A percentile compares a stretch with the other conserved stretches of the same genome.
These are phyloP conservation scores for Cyphellophora europaea DNA, from an alignment of 2,329 filamentous ascomycete genomes.

Conservation along the genomic window DNA sequence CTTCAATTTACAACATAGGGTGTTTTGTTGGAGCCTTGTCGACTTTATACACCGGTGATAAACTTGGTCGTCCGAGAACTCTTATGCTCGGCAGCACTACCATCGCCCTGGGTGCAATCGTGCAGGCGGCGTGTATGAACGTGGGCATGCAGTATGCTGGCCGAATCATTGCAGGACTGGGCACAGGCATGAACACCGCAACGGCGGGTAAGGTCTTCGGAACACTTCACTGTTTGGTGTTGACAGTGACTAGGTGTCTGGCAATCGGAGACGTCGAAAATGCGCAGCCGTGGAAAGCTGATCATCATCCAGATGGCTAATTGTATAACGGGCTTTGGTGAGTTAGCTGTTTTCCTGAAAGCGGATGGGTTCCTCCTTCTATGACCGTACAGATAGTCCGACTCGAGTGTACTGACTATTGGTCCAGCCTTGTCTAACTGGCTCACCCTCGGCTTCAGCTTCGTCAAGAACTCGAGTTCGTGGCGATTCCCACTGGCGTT, in stretches of 20 bases:
- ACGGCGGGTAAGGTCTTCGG: no score
- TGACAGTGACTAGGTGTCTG: slow-evolving; percentile 26
- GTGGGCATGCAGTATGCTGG: slow-evolving; percentile 35
- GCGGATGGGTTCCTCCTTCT: slow-evolving; percentile 17
- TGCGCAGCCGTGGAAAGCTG: slow-evolving; percentile 40
- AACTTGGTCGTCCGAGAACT: slow-evolving; percentile 33
- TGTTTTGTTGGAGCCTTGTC: slow-evolving; percentile 39
- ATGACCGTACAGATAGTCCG: no score
- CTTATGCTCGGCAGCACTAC: slow-evolving; percentile 30
- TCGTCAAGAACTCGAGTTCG: slow-evolving; percentile 37
- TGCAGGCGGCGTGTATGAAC: slow-evolving; percentile 31
- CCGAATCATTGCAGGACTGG: slow-evolving; percentile 35
- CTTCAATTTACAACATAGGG: slow-evolving; percentile 35
- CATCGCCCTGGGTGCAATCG: slow-evolving; percentile 35
- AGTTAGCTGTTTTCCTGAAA: slow-evolving; percentile 39
- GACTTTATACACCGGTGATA: slow-evolving; percentile 43
- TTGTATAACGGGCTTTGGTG: slow-evolving; percentile 41
- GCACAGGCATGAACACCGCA: slow-evolving; percentile 25
- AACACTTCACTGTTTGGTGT: no score
- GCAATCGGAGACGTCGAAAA: slow-evolving; percentile 39
- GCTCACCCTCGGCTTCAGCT: slow-evolving; percentile 43
- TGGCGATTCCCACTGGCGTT: slow-evolving; percentile 51
- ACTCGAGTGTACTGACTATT: not conserved
- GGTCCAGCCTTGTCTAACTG: slow-evolving; percentile 33
- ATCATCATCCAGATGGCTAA: slow-evolving; percentile 44